phyloP scores from a whole-genome alignment of 345 rosid species.

The Eucalyptus erythrocorys region DNA sequence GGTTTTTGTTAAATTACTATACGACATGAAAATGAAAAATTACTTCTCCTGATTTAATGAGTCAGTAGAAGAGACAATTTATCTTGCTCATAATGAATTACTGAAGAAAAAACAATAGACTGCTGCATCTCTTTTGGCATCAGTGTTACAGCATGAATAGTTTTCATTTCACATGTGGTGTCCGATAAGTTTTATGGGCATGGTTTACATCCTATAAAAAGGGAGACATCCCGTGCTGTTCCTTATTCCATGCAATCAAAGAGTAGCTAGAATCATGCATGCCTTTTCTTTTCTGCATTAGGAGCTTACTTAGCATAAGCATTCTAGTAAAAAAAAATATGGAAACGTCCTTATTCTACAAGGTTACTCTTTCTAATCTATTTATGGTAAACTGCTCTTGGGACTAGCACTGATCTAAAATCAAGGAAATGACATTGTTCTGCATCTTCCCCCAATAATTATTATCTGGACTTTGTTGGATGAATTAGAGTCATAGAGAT shows the following conservation, averaged over 20 bases:
- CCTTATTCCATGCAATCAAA: not conserved
- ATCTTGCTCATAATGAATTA: not conserved
- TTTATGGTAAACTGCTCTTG: not conserved
- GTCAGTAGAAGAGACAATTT: not conserved
- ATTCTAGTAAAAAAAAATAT: not conserved
- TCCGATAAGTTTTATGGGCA: not conserved
- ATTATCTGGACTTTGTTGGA: not conserved
- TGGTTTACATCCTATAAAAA: not conserved
- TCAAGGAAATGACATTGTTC: not conserved
- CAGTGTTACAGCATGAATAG: not conserved
- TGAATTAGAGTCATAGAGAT: not conserved
- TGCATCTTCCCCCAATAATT: not conserved
- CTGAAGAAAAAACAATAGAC: not conserved
- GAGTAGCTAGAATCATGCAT: not conserved
- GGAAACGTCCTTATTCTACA: not conserved
- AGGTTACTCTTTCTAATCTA: not conserved
- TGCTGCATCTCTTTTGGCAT: not conserved
- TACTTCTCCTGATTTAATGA: not conserved
- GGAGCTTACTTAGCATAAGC: not conserved
- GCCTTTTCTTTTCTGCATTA: not conserved
- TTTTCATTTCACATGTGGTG: not conserved
- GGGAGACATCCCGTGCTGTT: not conserved
- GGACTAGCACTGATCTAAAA: not conserved
- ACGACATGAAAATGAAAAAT: not conserved
- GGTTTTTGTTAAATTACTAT: not conserved